Percentiles rank a stretch among this genome's conserved stretches.
These are phyloP conservation scores for Epichloe gansuensis DNA, from an alignment of 2,329 filamentous ascomycete species.

Conservation along the genomic window DNA sequence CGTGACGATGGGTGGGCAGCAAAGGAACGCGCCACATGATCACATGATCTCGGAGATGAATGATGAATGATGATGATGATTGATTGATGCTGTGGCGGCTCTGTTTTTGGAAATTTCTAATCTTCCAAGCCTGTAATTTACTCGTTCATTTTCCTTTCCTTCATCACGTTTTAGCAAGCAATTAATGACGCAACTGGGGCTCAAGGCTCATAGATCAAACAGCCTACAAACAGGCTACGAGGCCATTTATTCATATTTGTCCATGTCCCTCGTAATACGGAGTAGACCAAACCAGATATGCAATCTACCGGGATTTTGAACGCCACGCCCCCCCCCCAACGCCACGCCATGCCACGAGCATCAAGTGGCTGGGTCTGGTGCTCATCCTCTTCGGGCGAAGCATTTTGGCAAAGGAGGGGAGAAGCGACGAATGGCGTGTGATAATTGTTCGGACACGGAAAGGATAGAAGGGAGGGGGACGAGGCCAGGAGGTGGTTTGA, in stretches of 20 bases:
- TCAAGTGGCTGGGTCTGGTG: constrained; percentile 4
- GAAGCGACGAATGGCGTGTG: too few species aligned
- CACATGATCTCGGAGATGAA: not conserved
- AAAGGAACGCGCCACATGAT: not conserved
- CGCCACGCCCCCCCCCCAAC: not conserved
- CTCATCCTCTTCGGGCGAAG: not conserved
- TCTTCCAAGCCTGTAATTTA: not conserved
- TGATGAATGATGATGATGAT: not conserved
- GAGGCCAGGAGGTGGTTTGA: not conserved
- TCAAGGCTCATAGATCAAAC: too few species aligned
- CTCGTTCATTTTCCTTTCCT: too few species aligned
- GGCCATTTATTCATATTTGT: too few species aligned
- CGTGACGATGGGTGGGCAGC: not conserved
- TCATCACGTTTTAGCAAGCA: too few species aligned
- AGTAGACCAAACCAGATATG: not conserved
- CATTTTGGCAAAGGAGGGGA: not conserved
- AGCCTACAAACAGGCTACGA: too few species aligned
- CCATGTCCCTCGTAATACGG: too few species aligned
- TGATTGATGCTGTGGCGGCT: not conserved
- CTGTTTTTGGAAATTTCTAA: not conserved
- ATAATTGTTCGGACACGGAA: too few species aligned
- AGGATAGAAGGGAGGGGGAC: not conserved
- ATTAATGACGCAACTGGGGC: not conserved
- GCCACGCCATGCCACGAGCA: not conserved
- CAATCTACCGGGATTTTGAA: not conserved